Evolutionary conservation across 2,329 filamentous ascomycete species (phyloP).

Genomic region (Hypoxylon sp.): DNA sequence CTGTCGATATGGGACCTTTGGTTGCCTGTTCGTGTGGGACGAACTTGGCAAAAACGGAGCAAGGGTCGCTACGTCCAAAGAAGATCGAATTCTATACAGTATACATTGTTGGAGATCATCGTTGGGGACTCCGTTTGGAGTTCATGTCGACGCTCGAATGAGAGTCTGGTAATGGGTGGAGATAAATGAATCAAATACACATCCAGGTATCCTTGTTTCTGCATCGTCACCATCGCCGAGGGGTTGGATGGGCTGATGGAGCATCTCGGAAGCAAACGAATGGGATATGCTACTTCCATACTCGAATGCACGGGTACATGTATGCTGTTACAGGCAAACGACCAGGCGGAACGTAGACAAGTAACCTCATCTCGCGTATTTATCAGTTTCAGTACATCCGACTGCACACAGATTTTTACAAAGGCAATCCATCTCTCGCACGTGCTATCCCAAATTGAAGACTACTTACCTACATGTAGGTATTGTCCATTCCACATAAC

Average conservation of each 20-base stretch:
- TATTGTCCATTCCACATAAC: constrained; percentile 4
- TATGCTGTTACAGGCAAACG: constrained; percentile 5
- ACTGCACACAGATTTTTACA: constrained; percentile 12
- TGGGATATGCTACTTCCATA: too few relatives aligned
- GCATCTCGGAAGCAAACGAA: constrained; percentile 27
- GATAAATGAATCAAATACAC: constrained; percentile 21
- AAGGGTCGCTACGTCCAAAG: constrained; percentile 19
- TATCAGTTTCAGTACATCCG: constrained; percentile 31
- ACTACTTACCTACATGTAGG: too few relatives aligned
- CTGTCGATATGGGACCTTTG: constrained; percentile 18
- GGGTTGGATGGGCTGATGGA: constrained; percentile 34
- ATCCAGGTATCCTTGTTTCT: constrained; percentile 19
- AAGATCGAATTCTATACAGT: constrained; percentile 22
- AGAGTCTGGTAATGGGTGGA: constrained; percentile 26
- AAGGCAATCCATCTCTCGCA: constrained; percentile 6
- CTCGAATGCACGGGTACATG: constrained; percentile 7
- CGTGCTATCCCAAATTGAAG: constrained; percentile 9
- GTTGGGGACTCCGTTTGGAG: constrained; percentile 22
- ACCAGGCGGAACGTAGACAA: constrained; percentile 10
- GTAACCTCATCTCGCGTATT: constrained; percentile 33
- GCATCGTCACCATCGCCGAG: constrained; percentile 17
- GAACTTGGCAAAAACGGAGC: constrained; percentile 33
- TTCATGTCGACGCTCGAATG: constrained; percentile 19
- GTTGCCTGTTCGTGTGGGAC: constrained; percentile 21
- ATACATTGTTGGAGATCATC: constrained; percentile 22